These are phyloP conservation scores for Exophiala phaeomuriformis DNA, from an alignment of 2,329 filamentous ascomycete species.

Conservation along the genomic window DNA sequence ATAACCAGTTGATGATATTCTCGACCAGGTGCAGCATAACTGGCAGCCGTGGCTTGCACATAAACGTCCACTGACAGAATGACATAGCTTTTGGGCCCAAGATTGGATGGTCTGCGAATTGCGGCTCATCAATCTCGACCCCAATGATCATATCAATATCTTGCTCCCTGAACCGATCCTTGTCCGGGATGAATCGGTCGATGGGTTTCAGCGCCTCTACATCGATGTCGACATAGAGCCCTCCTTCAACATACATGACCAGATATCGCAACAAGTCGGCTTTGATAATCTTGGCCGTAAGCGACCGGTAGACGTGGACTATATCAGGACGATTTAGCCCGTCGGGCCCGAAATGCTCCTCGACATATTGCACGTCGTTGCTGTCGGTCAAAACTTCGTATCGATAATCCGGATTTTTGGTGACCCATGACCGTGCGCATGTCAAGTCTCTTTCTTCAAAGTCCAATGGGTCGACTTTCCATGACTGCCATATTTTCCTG, in stretches of 20 bases:
- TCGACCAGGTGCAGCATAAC: conserved; percentile 63
- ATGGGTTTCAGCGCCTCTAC: conserved; percentile 50
- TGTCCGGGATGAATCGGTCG: conserved; percentile 52
- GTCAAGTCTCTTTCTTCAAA: conserved; percentile 56
- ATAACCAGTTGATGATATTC: conserved; percentile 61
- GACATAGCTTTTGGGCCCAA: conserved; percentile 61
- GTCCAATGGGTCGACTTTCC: conserved; percentile 52
- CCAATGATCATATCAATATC: conserved; percentile 65
- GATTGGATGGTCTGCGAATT: conserved; percentile 56
- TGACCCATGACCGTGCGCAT: conserved; percentile 57
- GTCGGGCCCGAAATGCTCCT: conserved; percentile 57
- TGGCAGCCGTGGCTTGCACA: conserved; percentile 58
- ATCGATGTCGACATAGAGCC: conserved; percentile 54
- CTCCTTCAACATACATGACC: conserved; percentile 61
- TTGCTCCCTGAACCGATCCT: conserved; percentile 48
- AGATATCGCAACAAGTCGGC: conserved; percentile 60
- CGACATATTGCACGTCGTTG: conserved; percentile 61
- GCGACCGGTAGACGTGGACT: conserved; percentile 52
- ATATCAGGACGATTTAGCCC: conserved; percentile 63
- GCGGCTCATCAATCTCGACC: conserved; percentile 63
- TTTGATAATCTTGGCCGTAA: conserved; percentile 59
- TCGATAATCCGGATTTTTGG: conserved; percentile 58
- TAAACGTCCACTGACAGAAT: conserved; percentile 71
- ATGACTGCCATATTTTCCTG: conserved; percentile 56
- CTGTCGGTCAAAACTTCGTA: conserved; percentile 64